Evolutionary conservation across 257 asterid species (phyloP), one percentile per base, ranked within the genome.

Genomic region (Plantago ovata): DNA sequence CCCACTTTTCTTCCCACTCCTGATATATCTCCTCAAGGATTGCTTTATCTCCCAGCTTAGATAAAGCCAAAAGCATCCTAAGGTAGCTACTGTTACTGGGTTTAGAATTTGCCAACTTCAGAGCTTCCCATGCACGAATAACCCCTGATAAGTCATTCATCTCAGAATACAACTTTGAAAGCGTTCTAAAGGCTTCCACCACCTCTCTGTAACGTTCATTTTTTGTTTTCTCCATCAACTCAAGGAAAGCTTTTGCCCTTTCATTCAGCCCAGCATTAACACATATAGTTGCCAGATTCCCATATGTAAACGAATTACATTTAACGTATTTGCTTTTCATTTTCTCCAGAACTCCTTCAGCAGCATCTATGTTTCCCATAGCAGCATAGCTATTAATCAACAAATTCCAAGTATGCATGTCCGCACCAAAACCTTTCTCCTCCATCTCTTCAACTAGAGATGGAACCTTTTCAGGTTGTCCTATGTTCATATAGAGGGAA

Each of bases 1-100:
- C n/a, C n/a, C n/a, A n/a, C n/a, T n/a, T n/a, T n/a, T 72, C 63
- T 57, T 87, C 91, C 93, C 95, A 90, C 62, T 84, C 88, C 61
- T 72, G 67, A 38, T 69, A 86, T 22, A 69, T 53, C 65, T 69
- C 76, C 72, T 80, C 81, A 16, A 81, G 76, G 61, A 33, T 60
- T 70, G 82, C 86, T 41, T 61, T 60, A 53, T 84, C 81, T 40
- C 91, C 83, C 42, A 73, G 50, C 58, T 73, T 81, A 2, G 82
- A 72, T 33, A 81, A 70, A 56, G 77, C 80, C 64, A 64, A 40
- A 72, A 78, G 78, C 80, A 73, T 78, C 49, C 69, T 15, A 33
- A 70, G 77, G 55, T 75, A 75, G 22, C 78, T 59, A 21, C 68
- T 57, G 56, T 73, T 81, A 38, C 61, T 71, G 13, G 76, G 82